Evolutionary conservation across 306 rosid genomes (phyloP).

Genomic region (Bauhinia variegata): DNA sequence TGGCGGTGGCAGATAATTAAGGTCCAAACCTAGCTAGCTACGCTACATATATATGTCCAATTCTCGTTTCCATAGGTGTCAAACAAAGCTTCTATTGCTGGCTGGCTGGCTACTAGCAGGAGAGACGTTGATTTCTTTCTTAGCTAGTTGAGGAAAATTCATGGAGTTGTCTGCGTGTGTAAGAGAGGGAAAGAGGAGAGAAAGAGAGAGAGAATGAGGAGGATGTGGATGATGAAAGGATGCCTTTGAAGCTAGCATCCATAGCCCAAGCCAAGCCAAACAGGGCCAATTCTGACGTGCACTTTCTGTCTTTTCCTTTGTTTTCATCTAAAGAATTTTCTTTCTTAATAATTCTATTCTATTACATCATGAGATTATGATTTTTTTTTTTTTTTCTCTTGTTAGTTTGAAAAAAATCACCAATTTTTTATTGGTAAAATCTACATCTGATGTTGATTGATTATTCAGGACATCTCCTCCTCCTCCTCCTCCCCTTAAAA

Average conservation of each 20-base stretch:
- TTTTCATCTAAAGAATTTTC: conserved; percentile 36
- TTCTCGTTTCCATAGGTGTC: not conserved
- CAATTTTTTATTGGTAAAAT: not conserved
- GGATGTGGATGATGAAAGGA: conserved; percentile 69
- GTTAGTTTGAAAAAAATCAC: not conserved
- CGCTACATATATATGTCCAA: not conserved
- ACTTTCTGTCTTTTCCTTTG: conserved; percentile 84
- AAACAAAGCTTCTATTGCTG: not conserved
- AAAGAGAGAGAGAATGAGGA: conserved; percentile 35
- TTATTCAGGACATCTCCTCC: conserved; percentile 47
- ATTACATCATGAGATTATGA: conserved; percentile 32
- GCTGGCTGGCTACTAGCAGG: not conserved
- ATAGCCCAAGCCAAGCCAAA: conserved; percentile 72
- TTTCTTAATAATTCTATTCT: conserved; percentile 38
- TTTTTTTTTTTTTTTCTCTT: conserved; percentile 17
- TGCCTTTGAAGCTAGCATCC: conserved; percentile 57
- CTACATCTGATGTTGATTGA: conserved; percentile 35
- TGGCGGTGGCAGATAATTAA: not conserved
- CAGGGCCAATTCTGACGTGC: conserved; percentile 64
- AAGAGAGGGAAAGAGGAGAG: conserved; percentile 36
- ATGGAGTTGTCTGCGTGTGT: conserved; percentile 26
- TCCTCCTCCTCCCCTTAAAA: conserved; percentile 38
- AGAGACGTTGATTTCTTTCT: conserved; percentile 6
- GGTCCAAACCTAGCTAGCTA: conserved; percentile 9
- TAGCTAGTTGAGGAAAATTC: conserved; percentile 35